Evolutionary conservation across 495 filamentous ascomycete species (phyloP), one percentile per base, ranked within the genome.

Genomic region (Aspergillus affinis): DNA sequence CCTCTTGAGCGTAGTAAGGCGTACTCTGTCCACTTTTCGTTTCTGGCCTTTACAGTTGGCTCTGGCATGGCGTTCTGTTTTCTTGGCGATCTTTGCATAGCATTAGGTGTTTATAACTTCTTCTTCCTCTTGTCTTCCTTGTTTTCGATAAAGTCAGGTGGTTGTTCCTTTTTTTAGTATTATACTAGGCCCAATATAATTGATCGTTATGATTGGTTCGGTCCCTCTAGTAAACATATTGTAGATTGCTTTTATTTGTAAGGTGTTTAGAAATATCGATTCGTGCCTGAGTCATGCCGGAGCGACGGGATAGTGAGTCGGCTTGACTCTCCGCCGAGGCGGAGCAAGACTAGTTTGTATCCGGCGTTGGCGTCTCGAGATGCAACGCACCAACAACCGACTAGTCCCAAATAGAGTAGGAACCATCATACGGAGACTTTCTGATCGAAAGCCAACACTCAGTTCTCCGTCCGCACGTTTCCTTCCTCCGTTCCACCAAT

Each of bases 21-120:
- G 45, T 29, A 26, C 32, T 4, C 18, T 30, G 9, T 52, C 21
- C 36, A 13, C 48, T 23, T 26, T 20, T 3, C 30, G 6, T 45
- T 41, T 30, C 23, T 58, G 26, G 17, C 13, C 52, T n/a, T 36
- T 61, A 30, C 26, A 48, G 27, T 19, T 60, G 51, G 46, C 45
- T 47, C 47, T 51, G 54, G 58, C 54, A 36, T 58, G 62, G 62
- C 51, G 62, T 61, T 61, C 36, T 58, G 21, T 32, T 30, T 17
- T 26, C n/a, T 21, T 41, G 15, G 51, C 47, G 26, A 27, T 41
- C 36, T 55, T 30, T 61, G 62, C 62, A 65, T 65, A 61, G 62
- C 62, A 61, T 30, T 48, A 41, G 58, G 58, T 51, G 58, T 65
- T 64, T 49, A 6, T 41, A 10, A 10, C 12, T 41, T 41, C 12